Evolutionary conservation across 208 protist species (phyloP), one percentile per base, ranked within the genome.

Genomic region (Porcisia deanei): DNA sequence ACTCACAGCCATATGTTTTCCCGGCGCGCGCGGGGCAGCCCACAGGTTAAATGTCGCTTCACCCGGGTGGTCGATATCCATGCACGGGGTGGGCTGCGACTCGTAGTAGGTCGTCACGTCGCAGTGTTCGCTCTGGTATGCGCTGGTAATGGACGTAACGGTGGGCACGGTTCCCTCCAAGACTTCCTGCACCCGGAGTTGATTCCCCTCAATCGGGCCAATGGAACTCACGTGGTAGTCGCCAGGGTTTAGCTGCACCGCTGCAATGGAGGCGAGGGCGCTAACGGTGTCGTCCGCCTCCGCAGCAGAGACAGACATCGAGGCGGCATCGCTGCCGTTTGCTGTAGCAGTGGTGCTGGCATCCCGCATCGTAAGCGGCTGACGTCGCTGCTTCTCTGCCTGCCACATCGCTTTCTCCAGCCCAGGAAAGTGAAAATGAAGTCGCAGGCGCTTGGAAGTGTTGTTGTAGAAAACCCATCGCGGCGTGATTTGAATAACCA

Each of bases 191-290:
- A 96, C 80, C 18, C 86, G 73, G 34, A 93, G 60, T 47, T 65
- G 68, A 63, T 94, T 96, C n/a, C 89, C 88, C 0, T 81, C 73
- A n/a, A 76, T 66, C n/a, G 83, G 68, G 49, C 91, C 91, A 39
- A 96, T 80, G 76, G 89, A 96, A 83, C 91, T 94, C 25, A 96
- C 84, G 60, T 93, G 87, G 78, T 88, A 88, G 55, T 96, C 91
- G 9, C 88, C 88, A 8, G 91, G 88, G 57, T 83, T 82, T n/a
- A 96, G 84, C 54, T 69, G 79, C 30, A 95, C 77, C 41, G 67
- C 74, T 16, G 85, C 75, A 16, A 88, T 65, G 4, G 85, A 87
- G 49, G 65, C 55, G 60, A 93, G 69, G 30, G 80, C 79, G 20
- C 80, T 67, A 3, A 90, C 68, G 45, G 78, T 81, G 64, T 78